These are phyloP conservation scores for Leccinum incarnatum DNA, from an alignment of 768 basidiomycete species.

Conservation along the genomic window DNA sequence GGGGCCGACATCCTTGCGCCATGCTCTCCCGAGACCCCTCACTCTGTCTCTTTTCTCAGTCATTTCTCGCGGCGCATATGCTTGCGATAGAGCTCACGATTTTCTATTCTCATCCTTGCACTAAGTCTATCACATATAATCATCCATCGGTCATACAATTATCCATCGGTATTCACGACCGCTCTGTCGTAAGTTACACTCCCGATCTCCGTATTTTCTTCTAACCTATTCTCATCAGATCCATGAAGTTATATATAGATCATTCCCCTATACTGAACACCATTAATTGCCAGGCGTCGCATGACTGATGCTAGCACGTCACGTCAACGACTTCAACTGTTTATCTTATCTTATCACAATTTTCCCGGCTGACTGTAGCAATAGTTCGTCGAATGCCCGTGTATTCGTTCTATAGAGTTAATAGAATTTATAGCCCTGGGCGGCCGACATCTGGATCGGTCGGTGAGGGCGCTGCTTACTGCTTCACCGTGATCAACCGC, in stretches of 20 bases:
- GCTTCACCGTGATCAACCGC: background rate
- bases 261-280: background rate
- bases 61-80: background rate
- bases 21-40: background rate
- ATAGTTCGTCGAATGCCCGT: conserved; percentile 6
- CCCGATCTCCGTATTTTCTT: background rate
- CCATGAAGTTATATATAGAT: background rate
- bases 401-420: conserved; percentile 2
- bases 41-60: background rate
- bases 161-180: background rate
- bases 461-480: background rate
- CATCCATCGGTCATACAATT: background rate
- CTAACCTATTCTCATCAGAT: conserved; percentile 6
- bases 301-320: background rate
- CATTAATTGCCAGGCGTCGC: background rate
- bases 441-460: background rate
- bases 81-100: background rate
- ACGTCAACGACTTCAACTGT: background rate
- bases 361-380: conserved; percentile 18
- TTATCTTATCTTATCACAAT: background rate
- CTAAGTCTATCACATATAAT: background rate
- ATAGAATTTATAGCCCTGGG: background rate
- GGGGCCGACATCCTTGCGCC: background rate
- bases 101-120: background rate
- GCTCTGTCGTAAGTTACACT: conserved; percentile 2